Evolutionary conservation across 176 grass and related monocot species (phyloP).

Genomic region (Metroxylon sagu): DNA sequence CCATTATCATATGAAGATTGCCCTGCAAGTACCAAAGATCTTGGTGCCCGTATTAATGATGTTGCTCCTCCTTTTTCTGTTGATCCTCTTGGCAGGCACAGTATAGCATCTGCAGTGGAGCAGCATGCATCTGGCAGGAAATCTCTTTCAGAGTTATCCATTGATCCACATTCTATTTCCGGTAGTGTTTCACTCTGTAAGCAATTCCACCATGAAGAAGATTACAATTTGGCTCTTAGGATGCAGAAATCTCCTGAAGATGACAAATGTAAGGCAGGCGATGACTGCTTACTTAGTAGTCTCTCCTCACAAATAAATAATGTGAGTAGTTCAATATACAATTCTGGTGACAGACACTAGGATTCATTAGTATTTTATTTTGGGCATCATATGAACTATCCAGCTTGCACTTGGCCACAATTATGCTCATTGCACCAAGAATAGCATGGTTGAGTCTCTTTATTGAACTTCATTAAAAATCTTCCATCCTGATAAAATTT

Average conservation of each 20-base stretch:
- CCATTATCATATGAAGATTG: slow-evolving; percentile 54
- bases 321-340: neutral
- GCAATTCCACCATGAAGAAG: slow-evolving; percentile 72
- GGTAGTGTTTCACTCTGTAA: slow-evolving; percentile 49
- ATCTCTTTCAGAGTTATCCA: slow-evolving; percentile 55
- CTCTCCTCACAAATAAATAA: slow-evolving; percentile 6
- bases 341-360: too few relatives aligned
- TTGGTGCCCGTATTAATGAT: slow-evolving; percentile 36
- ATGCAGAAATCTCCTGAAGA: slow-evolving; percentile 69
- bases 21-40: slow-evolving; percentile 42
- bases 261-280: slow-evolving; percentile 49
- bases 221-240: slow-evolving; percentile 64
- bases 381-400: too few relatives aligned
- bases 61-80: slow-evolving; percentile 42
- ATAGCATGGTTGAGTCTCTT: too few relatives aligned
- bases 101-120: slow-evolving; percentile 55
- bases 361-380: too few relatives aligned
- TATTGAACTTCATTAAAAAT: too few relatives aligned
- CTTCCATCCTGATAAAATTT: too few relatives aligned
- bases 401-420: too few relatives aligned
- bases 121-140: slow-evolving; percentile 52
- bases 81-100: slow-evolving; percentile 39
- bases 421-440: too few relatives aligned
- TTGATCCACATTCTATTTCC: slow-evolving; percentile 25
- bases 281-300: neutral